Percentiles rank a stretch among this genome's conserved stretches.
Evolutionary conservation across 2,329 filamentous ascomycete species (phyloP).

Genomic region (Chalaropsis ovoidea): DNA sequence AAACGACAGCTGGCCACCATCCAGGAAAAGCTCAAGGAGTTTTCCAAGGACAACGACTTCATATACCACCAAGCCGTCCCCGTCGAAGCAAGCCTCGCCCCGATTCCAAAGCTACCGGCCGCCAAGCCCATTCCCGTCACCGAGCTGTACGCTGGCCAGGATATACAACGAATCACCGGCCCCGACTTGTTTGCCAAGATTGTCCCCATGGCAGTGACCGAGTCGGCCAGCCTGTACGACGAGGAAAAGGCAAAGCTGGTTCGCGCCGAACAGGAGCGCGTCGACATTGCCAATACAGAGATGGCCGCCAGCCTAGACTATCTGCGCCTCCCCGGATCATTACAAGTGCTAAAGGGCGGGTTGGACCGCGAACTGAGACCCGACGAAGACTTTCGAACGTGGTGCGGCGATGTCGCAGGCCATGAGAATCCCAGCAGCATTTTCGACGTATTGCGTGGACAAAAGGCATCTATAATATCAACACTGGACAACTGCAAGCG

Average conservation of each 20-base stretch:
- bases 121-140: conserved; percentile 96
- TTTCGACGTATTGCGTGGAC: conserved; percentile 66
- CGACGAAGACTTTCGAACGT: conserved; percentile 82
- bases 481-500: conserved; percentile 72
- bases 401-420: conserved; percentile 86
- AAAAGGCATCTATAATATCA: conserved; percentile 64
- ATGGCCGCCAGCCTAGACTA: conserved; percentile 95
- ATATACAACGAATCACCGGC: conserved; percentile 92
- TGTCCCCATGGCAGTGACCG: conserved; percentile 88
- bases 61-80: conserved; percentile 94
- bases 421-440: conserved; percentile 69
- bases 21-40: conserved; percentile 65
- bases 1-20: conserved; percentile 73
- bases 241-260: conserved; percentile 97
- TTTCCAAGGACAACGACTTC: conserved; percentile 90
- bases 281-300: conserved; percentile 85
- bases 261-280: conserved; percentile 83
- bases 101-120: conserved; percentile 82
- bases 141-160: conserved; percentile 91
- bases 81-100: conserved; percentile 66
- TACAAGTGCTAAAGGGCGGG: conserved; percentile 86
- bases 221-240: conserved; percentile 92
- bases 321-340: conserved; percentile 73
- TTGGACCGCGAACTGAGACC: conserved; percentile 70
- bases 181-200: conserved; percentile 96